Percentiles rank a stretch among this genome's conserved stretches.
Evolutionary conservation across 2,329 filamentous ascomycete species (phyloP).

Genomic region (Hortaea werneckii): DNA sequence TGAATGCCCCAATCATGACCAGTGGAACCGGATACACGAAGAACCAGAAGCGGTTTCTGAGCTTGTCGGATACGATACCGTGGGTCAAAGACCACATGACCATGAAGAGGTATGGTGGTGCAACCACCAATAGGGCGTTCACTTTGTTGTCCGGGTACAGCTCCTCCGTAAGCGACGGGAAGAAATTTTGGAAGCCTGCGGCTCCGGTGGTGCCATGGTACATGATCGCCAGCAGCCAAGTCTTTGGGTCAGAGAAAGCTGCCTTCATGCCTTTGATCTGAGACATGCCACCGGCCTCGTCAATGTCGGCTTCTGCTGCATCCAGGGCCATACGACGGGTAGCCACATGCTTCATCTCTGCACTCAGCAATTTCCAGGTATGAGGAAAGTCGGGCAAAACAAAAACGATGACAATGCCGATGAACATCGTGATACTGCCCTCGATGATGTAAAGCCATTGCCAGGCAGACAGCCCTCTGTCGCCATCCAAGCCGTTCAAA

Average conservation of each 20-base stretch:
- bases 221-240: slow-evolving; percentile 38
- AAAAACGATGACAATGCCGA: slow-evolving; percentile 24
- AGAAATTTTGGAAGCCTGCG: slow-evolving; percentile 48
- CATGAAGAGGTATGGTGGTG: slow-evolving; percentile 46
- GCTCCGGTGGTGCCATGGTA: slow-evolving; percentile 40
- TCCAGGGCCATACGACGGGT: slow-evolving; percentile 42
- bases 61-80: slow-evolving; percentile 35
- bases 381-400: slow-evolving; percentile 29
- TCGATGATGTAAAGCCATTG: slow-evolving; percentile 57
- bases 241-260: slow-evolving; percentile 42
- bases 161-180: slow-evolving; percentile 41
- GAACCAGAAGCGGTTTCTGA: slow-evolving; percentile 42
- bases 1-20: slow-evolving; percentile 40
- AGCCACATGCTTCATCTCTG: slow-evolving; percentile 38
- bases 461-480: slow-evolving; percentile 50
- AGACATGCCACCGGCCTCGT: slow-evolving; percentile 38
- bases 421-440: slow-evolving; percentile 51
- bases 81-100: slow-evolving; percentile 40
- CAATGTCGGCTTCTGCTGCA: slow-evolving; percentile 39
- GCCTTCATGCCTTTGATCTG: slow-evolving; percentile 42
- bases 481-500: slow-evolving; percentile 52
- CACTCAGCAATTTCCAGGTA: slow-evolving; percentile 31
- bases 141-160: slow-evolving; percentile 33
- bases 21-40: slow-evolving; percentile 43
- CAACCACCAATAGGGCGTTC: slow-evolving; percentile 42